phyloP scores from a whole-genome alignment of 2,329 filamentous ascomycete genomes.

The Dothiorella sarmentorum region DNA sequence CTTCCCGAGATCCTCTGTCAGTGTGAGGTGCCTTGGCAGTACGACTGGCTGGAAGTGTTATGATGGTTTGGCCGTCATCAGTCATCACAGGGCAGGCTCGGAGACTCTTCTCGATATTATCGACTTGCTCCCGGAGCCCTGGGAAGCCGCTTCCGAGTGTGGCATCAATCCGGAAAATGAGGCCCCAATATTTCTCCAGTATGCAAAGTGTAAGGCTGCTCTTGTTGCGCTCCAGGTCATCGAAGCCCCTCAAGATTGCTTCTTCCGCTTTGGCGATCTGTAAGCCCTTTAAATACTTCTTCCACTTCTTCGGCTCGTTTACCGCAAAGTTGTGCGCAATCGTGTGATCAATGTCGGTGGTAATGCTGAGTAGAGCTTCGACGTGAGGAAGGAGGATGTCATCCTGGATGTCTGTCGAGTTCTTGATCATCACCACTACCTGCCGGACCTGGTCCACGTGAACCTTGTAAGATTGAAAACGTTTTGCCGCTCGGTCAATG shows the following conservation, averaged over 20 bases:
- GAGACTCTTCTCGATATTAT: not conserved
- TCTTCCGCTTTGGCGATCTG: not conserved
- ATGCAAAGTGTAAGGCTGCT: not conserved
- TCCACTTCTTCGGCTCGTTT: not conserved
- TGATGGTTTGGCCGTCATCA: not conserved
- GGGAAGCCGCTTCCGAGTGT: not conserved
- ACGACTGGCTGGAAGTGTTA: no score
- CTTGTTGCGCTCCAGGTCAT: not conserved
- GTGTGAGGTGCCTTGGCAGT: no score
- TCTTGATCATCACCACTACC: not conserved
- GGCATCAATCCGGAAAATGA: not conserved
- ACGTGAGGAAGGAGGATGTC: not conserved
- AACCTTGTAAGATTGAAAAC: not conserved
- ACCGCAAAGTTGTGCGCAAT: not conserved
- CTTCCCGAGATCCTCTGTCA: no score
- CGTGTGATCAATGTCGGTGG: not conserved
- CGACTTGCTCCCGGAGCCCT: not conserved
- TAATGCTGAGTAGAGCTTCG: not conserved
- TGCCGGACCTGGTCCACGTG: not conserved
- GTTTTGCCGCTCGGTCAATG: not conserved
- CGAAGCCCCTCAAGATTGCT: not conserved
- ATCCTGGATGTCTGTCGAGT: not conserved
- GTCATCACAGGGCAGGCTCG: not conserved
- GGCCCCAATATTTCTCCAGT: not conserved
- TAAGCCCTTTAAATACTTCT: not conserved